phyloP scores from a whole-genome alignment of 352 stramenopile genomes.

The Phytophthora capsici region DNA sequence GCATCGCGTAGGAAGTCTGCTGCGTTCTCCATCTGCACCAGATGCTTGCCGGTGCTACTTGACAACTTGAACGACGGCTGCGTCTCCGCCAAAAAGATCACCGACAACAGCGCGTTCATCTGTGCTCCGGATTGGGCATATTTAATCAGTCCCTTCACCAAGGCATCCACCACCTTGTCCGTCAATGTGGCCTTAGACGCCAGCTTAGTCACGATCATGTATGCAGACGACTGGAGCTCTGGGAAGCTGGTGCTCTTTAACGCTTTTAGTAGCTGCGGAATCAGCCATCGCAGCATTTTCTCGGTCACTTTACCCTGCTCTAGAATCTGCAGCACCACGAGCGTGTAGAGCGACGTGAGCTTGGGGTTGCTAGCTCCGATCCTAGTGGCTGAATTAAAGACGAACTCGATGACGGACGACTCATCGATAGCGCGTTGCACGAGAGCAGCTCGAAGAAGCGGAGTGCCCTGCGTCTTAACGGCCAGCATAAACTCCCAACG shows the following conservation, averaged over 20 bases:
- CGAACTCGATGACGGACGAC: slow-evolving; percentile 75
- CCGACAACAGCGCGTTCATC: slow-evolving; percentile 77
- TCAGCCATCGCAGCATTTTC: slow-evolving; percentile 76
- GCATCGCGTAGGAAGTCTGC: slow-evolving; percentile 71
- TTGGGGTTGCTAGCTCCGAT: slow-evolving; percentile 76
- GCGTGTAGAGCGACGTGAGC: slow-evolving; percentile 86
- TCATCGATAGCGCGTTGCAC: slow-evolving; percentile 81
- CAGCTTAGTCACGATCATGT: slow-evolving; percentile 88
- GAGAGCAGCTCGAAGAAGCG: slow-evolving; percentile 69
- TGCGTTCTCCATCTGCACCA: slow-evolving; percentile 72
- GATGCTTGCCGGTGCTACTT: slow-evolving; percentile 61
- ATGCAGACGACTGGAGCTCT: slow-evolving; percentile 82
- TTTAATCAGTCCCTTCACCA: slow-evolving; percentile 82
- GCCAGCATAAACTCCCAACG: slow-evolving; percentile 85
- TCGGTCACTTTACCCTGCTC: slow-evolving; percentile 71
- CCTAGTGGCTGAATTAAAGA: slow-evolving; percentile 66
- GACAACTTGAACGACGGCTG: slow-evolving; percentile 74
- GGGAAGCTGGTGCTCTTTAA: slow-evolving; percentile 73
- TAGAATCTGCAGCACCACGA: slow-evolving; percentile 84
- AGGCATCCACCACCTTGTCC: slow-evolving; percentile 71
- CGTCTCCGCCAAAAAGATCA: slow-evolving; percentile 78
- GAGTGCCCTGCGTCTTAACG: slow-evolving; percentile 74
- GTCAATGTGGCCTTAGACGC: slow-evolving; percentile 80
- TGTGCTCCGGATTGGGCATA: slow-evolving; percentile 69
- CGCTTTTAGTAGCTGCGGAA: slow-evolving; percentile 74